These are phyloP conservation scores for Clavispora santaluciae DNA, from an alignment of 805 yeast species.

Conservation along the genomic window DNA sequence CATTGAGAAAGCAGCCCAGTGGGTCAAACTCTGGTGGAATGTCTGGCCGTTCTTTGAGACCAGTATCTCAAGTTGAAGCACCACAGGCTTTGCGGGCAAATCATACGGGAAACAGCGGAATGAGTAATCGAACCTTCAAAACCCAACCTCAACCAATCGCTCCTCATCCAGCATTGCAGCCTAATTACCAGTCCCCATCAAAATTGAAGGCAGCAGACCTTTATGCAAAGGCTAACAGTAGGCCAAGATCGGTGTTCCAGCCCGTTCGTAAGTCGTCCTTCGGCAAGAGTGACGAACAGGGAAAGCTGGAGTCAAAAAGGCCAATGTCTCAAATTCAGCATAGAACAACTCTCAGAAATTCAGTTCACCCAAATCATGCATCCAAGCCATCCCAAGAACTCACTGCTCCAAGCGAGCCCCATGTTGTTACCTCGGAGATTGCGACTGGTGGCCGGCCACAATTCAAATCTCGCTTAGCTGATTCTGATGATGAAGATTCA, in stretches of 20 bases:
- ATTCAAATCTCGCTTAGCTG: slow-evolving; percentile 54
- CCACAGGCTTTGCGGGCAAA: not conserved
- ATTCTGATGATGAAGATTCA: slow-evolving; percentile 54
- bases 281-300: slow-evolving; percentile 36
- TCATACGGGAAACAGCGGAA: slow-evolving; percentile 12
- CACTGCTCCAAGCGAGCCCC: not conserved
- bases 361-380: not conserved
- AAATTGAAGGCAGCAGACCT: slow-evolving; percentile 47
- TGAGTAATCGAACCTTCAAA: slow-evolving; percentile 28
- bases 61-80: slow-evolving; percentile 22
- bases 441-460: not conserved
- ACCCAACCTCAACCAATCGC: slow-evolving; percentile 29
- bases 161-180: slow-evolving; percentile 37
- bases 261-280: slow-evolving; percentile 52
- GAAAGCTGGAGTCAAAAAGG: slow-evolving; percentile 1
- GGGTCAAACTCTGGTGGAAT: slow-evolving; percentile 12
- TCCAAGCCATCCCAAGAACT: not conserved
- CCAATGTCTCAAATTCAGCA: slow-evolving; percentile 9
- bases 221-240: slow-evolving; percentile 46
- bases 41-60: slow-evolving; percentile 29
- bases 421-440: slow-evolving; percentile 2
- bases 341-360: slow-evolving; percentile 7
- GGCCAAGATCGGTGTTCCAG: slow-evolving; percentile 37
- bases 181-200: slow-evolving; percentile 35
- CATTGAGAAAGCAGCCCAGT: slow-evolving; percentile 26